Evolutionary conservation across 306 rosid species (phyloP).

Genomic region (Cicer judaicum): DNA sequence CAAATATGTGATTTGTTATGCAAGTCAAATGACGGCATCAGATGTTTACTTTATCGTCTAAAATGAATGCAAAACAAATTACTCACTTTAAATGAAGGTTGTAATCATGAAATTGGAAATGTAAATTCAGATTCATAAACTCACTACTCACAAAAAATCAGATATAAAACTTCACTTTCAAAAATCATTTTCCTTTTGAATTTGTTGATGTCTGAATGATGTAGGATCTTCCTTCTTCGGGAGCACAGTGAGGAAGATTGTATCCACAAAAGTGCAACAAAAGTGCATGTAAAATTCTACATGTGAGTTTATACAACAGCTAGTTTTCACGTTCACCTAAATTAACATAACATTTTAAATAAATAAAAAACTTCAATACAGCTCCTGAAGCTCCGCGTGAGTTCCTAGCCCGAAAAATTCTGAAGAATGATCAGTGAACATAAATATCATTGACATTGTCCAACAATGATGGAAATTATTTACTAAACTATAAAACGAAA

Average conservation of each 20-base stretch:
- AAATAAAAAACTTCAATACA: slow-evolving; percentile 3
- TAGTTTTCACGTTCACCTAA: slow-evolving; percentile 27
- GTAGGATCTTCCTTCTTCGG: neutral
- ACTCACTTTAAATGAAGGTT: neutral
- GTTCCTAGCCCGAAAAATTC: slow-evolving; percentile 22
- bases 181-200: neutral
- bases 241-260: slow-evolving; percentile 24
- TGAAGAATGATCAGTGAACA: slow-evolving; percentile 18
- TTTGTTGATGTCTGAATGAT: slow-evolving; percentile 18
- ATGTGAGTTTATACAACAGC: slow-evolving; percentile 9
- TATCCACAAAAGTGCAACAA: neutral
- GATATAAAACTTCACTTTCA: neutral
- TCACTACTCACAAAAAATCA: neutral
- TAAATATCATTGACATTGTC: neutral
- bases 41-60: neutral
- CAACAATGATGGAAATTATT: neutral
- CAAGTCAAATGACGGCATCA: neutral
- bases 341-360: slow-evolving; percentile 28
- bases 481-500: neutral
- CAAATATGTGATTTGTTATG: neutral
- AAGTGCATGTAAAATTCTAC: slow-evolving; percentile 1
- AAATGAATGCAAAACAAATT: neutral
- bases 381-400: slow-evolving; percentile 24
- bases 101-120: neutral
- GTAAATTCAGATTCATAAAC: slow-evolving; percentile 25